A percentile compares a stretch with the other conserved stretches of the same genome.
These are phyloP conservation scores for Tephrocybe sp. DNA, from an alignment of 768 basidiomycete species.

Conservation along the genomic window DNA sequence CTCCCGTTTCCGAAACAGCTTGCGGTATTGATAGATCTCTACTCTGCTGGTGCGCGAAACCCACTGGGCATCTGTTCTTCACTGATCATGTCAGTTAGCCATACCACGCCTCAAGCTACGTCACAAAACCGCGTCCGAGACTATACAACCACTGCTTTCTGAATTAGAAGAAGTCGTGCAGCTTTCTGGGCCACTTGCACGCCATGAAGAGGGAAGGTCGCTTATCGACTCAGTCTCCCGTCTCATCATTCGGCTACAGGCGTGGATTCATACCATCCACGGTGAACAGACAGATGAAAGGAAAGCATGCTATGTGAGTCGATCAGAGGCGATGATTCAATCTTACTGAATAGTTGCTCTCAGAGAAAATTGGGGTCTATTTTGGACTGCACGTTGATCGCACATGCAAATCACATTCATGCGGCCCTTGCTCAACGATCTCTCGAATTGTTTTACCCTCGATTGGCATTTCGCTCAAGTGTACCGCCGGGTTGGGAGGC, in stretches of 20 bases:
- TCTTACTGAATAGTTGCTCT: background rate
- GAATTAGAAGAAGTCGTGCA: slow-evolving; percentile 32
- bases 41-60: slow-evolving; percentile 33
- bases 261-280: slow-evolving; percentile 29
- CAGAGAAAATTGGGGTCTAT: slow-evolving; percentile 28
- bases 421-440: slow-evolving; percentile 44
- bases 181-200: slow-evolving; percentile 22
- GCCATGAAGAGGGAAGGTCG: slow-evolving; percentile 29
- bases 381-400: slow-evolving; percentile 34
- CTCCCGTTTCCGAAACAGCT: slow-evolving; percentile 31
- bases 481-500: slow-evolving; percentile 34
- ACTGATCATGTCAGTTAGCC: slow-evolving; percentile 24
- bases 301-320: slow-evolving; percentile 28
- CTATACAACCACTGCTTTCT: slow-evolving; percentile 37
- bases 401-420: slow-evolving; percentile 37
- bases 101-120: slow-evolving; percentile 44
- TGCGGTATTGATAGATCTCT: slow-evolving; percentile 35
- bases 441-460: slow-evolving; percentile 44
- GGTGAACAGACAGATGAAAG: slow-evolving; percentile 21
- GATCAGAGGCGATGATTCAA: background rate
- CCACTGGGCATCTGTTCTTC: background rate
- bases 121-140: slow-evolving; percentile 40
- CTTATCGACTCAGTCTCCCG: slow-evolving; percentile 27
- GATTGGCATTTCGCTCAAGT: slow-evolving; percentile 35
- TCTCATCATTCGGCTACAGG: slow-evolving; percentile 23